These are phyloP conservation scores for Solanum sitiens DNA, from an alignment of 257 asterid genomes.

Conservation along the genomic window DNA sequence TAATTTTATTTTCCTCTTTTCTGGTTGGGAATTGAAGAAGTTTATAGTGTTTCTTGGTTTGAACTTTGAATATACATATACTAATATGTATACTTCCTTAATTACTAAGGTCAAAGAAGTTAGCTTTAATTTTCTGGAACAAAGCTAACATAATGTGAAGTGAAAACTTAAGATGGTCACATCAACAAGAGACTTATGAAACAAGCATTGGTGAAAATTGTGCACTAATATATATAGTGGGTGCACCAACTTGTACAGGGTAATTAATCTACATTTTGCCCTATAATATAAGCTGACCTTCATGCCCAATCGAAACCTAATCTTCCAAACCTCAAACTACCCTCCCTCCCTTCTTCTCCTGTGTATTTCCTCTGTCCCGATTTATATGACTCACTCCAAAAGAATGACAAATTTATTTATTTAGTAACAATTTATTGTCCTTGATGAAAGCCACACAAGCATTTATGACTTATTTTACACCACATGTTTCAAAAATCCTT, in stretches of 20 bases:
- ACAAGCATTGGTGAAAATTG: slow-evolving; percentile 19
- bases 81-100: too few species aligned
- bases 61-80: too few species aligned
- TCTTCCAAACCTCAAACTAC: slow-evolving; percentile 35
- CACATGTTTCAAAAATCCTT: neutral
- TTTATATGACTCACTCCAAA: neutral
- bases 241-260: slow-evolving; percentile 46
- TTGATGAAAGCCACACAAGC: neutral
- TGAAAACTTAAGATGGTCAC: neutral
- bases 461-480: neutral
- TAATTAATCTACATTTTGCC: slow-evolving; percentile 33
- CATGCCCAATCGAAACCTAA: slow-evolving; percentile 18
- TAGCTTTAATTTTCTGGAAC: neutral
- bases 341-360: slow-evolving; percentile 7
- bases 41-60: too few species aligned
- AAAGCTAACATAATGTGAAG: neutral
- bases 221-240: slow-evolving; percentile 38
- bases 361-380: neutral
- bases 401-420: neutral
- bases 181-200: slow-evolving; percentile 18
- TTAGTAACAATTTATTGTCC: too few species aligned
- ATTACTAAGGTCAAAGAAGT: neutral
- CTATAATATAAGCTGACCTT: slow-evolving; percentile 18
- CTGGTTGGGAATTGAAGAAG: too few species aligned
- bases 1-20: too few species aligned